Evolutionary conservation across 2,329 filamentous ascomycete genomes (phyloP), one percentile per base, ranked within the genome.

Genomic region (Mycocentrospora acerina): DNA sequence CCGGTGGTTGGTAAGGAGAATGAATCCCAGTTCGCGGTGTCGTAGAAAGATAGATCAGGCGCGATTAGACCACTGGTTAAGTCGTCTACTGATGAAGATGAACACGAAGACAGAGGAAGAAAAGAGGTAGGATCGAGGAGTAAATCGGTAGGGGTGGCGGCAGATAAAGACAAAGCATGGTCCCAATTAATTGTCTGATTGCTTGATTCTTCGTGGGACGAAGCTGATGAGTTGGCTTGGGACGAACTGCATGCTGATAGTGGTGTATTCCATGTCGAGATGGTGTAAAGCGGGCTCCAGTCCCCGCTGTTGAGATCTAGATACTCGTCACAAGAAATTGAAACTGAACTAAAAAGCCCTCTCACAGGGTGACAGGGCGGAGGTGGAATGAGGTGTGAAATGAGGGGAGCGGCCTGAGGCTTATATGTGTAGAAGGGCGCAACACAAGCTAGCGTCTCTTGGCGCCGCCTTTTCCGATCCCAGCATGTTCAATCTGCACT

Each of bases 261-360:
- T 40, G 46, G 53, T 38, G 38, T 48, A 53, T 40, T 65, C 48
- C 63, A 66, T 66, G 25, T 35, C 44, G 54, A 51, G 44, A 64
- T 64, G 46, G 46, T 55, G 50, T 45, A 50, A 43, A 40, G 59
- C 63, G 63, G 60, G 60, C 53, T 55, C 42, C 55, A 42, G 32
- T 54, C 51, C 62, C 62, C 63, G 63, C 61, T 62, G 55, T 51
- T 55, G 51, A 60, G 63, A 56, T 51, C 54, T 51, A 64, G 48
- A 50, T 56, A 61, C 24, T 65, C 60, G 45, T 66, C 63, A 65
- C 60, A 54, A 43, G 53, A 53, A 64, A 66, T 65, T 64, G 54
- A 57, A 48, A 51, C 48, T 46, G 51, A 38, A 22, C 19, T 29
- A 39, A 51, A 58, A 52, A 46, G 48, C 60, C 59, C 63, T 60